A percentile compares a stretch with the other conserved stretches of the same genome.
phyloP scores from a whole-genome alignment of 2,329 filamentous ascomycete species.

The Chaetothyriales sp. region DNA sequence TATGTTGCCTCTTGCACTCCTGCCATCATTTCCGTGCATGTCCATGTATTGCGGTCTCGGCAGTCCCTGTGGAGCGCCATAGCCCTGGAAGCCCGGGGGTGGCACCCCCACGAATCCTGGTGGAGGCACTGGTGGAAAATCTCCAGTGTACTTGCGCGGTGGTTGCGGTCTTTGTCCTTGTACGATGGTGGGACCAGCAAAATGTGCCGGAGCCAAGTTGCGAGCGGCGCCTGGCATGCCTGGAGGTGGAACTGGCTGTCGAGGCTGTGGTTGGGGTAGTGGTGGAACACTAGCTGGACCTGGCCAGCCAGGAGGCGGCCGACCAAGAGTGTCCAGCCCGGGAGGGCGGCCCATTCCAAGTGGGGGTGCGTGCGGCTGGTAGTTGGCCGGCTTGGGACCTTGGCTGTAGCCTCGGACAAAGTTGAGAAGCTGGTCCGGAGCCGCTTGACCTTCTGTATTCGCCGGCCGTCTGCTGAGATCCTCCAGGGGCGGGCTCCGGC shows the following conservation, averaged over 20 bases:
- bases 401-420: not conserved
- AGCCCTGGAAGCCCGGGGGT: conserved; percentile 25
- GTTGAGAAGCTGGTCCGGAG: not conserved
- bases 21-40: conserved; percentile 26
- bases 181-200: not conserved
- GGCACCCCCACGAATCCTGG: conserved; percentile 31
- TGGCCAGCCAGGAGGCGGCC: conserved; percentile 1
- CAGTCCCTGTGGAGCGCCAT: conserved; percentile 20
- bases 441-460: not conserved
- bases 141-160: conserved; percentile 17
- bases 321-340: not conserved
- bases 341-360: not conserved
- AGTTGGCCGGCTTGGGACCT: not conserved
- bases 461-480: not conserved
- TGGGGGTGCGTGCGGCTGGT: not conserved
- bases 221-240: conserved; percentile 9
- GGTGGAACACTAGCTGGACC: conserved; percentile 6
- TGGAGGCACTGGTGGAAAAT: conserved; percentile 24
- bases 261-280: conserved; percentile 8
- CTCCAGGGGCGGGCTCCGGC: not conserved
- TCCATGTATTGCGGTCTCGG: conserved; percentile 25
- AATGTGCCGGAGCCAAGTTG: not conserved
- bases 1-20: conserved; percentile 21
- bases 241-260: conserved; percentile 11
- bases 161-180: conserved; percentile 1